Conservation (phyloP, 108 stramenopile genomes). For the Nannochloropsis salina region DNA sequence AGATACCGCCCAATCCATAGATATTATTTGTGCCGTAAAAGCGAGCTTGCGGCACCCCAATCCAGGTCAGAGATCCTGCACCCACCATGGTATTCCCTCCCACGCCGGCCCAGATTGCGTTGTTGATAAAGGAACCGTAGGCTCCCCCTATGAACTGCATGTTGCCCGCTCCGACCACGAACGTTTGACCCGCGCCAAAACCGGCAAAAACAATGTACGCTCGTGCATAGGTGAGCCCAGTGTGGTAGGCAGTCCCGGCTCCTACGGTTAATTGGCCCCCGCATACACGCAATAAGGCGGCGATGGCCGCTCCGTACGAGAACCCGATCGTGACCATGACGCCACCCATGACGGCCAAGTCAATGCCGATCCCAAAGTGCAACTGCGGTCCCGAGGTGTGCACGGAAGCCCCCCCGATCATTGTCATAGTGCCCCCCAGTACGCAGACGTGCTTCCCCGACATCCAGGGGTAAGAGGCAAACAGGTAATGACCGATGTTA, state of each 20-base stretch:
- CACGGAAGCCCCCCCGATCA: slow-evolving; percentile 1
- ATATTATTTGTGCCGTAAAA: background rate
- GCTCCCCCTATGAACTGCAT: background rate
- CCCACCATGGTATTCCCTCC: background rate
- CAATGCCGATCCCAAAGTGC: slow-evolving; percentile 4
- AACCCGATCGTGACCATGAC: background rate
- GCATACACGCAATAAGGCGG: background rate
- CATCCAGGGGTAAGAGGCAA: slow-evolving; percentile 8
- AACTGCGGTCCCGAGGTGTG: background rate
- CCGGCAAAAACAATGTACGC: background rate
- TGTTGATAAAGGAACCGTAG: slow-evolving; percentile 9
- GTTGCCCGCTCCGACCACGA: background rate
- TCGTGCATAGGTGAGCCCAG: background rate
- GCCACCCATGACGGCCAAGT: background rate
- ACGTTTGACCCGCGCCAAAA: background rate
- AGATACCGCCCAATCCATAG: background rate
- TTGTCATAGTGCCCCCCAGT: background rate
- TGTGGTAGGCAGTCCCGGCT: background rate
- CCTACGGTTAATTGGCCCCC: background rate
- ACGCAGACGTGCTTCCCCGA: background rate
- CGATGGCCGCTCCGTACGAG: background rate
- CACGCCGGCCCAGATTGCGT: background rate
- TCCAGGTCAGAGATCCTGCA: slow-evolving; percentile 11
- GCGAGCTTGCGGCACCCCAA: background rate
- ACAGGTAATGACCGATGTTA: background rate